Evolutionary conservation across 2,329 filamentous ascomycete genomes (phyloP).

Genomic region (Fulvia fulva): DNA sequence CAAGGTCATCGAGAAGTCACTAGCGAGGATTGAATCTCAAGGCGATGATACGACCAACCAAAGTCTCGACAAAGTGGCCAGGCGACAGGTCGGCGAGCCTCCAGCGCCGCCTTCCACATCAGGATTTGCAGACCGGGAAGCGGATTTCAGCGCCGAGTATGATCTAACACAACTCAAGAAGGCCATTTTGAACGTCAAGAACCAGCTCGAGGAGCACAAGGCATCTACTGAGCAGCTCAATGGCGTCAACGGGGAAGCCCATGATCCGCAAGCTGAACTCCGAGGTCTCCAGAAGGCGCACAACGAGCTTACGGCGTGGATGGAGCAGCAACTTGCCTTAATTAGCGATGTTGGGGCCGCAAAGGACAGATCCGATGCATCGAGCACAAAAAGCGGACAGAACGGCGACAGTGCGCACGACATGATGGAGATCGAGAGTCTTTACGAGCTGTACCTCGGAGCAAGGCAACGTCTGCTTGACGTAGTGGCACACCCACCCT

Average conservation of each 20-base stretch:
- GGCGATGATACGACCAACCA: conserved; percentile 15
- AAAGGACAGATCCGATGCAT: not conserved
- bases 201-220: conserved; percentile 20
- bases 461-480: conserved; percentile 24
- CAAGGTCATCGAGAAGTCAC: conserved; percentile 25
- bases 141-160: conserved; percentile 22
- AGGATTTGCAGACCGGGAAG: conserved; percentile 19
- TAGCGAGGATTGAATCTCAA: conserved; percentile 15
- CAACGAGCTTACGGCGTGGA: conserved; percentile 32
- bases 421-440: conserved; percentile 21
- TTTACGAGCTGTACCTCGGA: conserved; percentile 29
- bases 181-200: conserved; percentile 26
- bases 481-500: conserved; percentile 17
- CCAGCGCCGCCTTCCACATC: conserved; percentile 24
- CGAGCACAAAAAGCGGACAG: not conserved
- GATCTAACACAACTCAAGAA: conserved; percentile 30
- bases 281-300: conserved; percentile 29
- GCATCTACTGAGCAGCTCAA: not conserved
- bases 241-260: not conserved
- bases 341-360: conserved; percentile 26
- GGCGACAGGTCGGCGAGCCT: conserved; percentile 26
- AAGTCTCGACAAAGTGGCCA: conserved; percentile 27
- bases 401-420: conserved; percentile 5
- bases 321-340: conserved; percentile 30
- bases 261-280: conserved; percentile 19